These are phyloP conservation scores for Yamadazyma sp. DNA, from an alignment of 805 yeast genomes.

Conservation along the genomic window DNA sequence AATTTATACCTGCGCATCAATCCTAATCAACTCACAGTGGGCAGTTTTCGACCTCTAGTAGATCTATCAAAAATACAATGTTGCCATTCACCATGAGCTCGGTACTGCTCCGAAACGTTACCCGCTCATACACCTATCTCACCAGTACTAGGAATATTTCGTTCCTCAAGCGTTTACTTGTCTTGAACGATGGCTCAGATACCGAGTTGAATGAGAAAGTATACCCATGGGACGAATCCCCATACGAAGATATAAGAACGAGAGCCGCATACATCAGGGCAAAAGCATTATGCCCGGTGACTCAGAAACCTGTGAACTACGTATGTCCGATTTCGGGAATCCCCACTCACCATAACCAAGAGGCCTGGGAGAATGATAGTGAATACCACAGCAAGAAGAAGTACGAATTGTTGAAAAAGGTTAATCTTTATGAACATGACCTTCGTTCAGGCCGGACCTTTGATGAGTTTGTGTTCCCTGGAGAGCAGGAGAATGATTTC, in stretches of 20 bases:
- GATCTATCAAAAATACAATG: too few relatives aligned
- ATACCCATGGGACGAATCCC: slow-evolving; percentile 85
- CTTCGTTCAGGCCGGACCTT: slow-evolving; percentile 89
- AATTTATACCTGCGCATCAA: background rate
- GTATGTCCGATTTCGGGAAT: slow-evolving; percentile 94
- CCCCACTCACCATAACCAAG: slow-evolving; percentile 89
- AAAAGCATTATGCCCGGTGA: slow-evolving; percentile 87
- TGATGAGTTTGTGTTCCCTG: slow-evolving; percentile 95
- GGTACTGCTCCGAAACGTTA: too few relatives aligned
- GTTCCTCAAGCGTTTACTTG: slow-evolving; percentile 38
- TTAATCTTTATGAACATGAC: slow-evolving; percentile 92
- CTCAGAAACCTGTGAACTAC: slow-evolving; percentile 72
- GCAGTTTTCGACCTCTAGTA: too few relatives aligned
- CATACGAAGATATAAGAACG: slow-evolving; percentile 80
- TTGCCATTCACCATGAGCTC: too few relatives aligned
- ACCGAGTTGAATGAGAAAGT: slow-evolving; percentile 28
- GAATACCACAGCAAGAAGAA: slow-evolving; percentile 66
- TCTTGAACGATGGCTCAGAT: slow-evolving; percentile 33
- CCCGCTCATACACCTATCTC: too few relatives aligned
- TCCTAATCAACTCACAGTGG: slow-evolving; percentile 2
- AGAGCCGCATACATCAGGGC: slow-evolving; percentile 90
- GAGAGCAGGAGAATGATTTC: slow-evolving; percentile 70
- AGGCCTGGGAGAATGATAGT: slow-evolving; percentile 83
- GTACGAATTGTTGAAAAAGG: slow-evolving; percentile 78
- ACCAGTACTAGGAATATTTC: slow-evolving; percentile 33